A percentile compares a stretch with the other conserved stretches of the same genome.
Evolutionary conservation across 1,284 basidiomycete genomes (phyloP).

Genomic region (Peniophora sp.): DNA sequence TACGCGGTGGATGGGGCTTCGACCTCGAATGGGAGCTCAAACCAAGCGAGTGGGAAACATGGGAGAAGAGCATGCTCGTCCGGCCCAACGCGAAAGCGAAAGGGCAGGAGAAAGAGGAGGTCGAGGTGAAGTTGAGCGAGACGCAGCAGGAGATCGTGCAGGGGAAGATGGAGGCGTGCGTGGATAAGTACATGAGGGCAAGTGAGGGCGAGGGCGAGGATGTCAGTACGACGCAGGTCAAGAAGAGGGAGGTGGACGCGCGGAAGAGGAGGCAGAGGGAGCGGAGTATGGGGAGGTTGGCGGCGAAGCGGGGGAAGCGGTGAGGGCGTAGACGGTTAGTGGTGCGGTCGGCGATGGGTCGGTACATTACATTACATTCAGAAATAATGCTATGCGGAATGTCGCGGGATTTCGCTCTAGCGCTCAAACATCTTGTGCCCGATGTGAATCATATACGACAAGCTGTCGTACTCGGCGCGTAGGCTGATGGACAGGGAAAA

Average conservation of each 20-base stretch:
- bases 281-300: slow-evolving; percentile 19
- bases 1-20: slow-evolving; percentile 58
- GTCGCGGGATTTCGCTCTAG: no score
- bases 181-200: slow-evolving; percentile 44
- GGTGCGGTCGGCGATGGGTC: no score
- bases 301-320: slow-evolving; percentile 12
- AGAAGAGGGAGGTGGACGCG: slow-evolving; percentile 49
- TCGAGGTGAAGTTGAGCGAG: slow-evolving; percentile 8
- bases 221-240: slow-evolving; percentile 63
- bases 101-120: not conserved
- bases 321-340: not conserved
- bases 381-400: no score
- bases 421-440: no score
- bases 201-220: slow-evolving; percentile 48
- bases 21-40: slow-evolving; percentile 63
- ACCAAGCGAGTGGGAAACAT: slow-evolving; percentile 24
- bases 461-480: no score
- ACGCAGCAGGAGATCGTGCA: slow-evolving; percentile 33
- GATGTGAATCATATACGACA: no score
- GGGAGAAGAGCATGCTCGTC: not conserved
- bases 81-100: not conserved
- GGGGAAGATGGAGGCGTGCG: slow-evolving; percentile 61
- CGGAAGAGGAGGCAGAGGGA: slow-evolving; percentile 35
- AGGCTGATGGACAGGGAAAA: no score
- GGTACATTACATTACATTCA: no score